phyloP scores from a whole-genome alignment of 1,139 yeast genomes.

The Zhuliangozyma blackwelliae region DNA sequence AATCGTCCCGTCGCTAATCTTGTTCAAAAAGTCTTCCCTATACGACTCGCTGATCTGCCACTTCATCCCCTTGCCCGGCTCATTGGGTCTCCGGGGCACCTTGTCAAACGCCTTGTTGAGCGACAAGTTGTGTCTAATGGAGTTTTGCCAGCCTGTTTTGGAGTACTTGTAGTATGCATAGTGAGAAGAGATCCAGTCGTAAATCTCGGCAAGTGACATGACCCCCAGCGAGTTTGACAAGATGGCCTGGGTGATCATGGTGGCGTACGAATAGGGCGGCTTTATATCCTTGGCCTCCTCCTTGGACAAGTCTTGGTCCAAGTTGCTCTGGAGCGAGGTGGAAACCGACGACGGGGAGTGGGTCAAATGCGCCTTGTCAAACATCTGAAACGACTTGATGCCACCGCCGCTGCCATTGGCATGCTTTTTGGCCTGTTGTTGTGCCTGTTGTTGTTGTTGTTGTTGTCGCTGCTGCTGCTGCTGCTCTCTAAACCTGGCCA shows the following conservation, averaged over 20 bases:
- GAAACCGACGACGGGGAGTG: constrained; percentile 43
- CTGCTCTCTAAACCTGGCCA: constrained; percentile 27
- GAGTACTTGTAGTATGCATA: constrained; percentile 90
- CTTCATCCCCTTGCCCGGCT: constrained; percentile 98
- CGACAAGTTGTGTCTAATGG: constrained; percentile 57
- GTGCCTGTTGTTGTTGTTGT: constrained; percentile 9
- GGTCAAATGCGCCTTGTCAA: constrained; percentile 37
- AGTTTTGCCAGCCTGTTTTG: constrained; percentile 82
- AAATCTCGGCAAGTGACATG: constrained; percentile 84
- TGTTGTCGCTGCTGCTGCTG: constrained; percentile 2
- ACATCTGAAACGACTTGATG: constrained; percentile 52
- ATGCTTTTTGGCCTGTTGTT: background rate
- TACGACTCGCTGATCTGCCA: constrained; percentile 92
- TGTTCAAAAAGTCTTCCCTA: constrained; percentile 76
- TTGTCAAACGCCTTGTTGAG: constrained; percentile 71
- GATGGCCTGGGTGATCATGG: constrained; percentile 97
- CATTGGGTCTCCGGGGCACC: constrained; percentile 91
- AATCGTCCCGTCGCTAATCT: constrained; percentile 70
- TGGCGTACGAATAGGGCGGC: constrained; percentile 96
- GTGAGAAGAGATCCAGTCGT: constrained; percentile 81
- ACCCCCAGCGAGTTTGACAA: constrained; percentile 84
- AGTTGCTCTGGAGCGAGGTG: constrained; percentile 41
- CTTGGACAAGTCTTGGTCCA: constrained; percentile 71
- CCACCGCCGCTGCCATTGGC: constrained; percentile 10
- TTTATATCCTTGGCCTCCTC: constrained; percentile 91